Conservation (phyloP, 2,329 filamentous ascomycete species). For the Fusarium agapanthi region DNA sequence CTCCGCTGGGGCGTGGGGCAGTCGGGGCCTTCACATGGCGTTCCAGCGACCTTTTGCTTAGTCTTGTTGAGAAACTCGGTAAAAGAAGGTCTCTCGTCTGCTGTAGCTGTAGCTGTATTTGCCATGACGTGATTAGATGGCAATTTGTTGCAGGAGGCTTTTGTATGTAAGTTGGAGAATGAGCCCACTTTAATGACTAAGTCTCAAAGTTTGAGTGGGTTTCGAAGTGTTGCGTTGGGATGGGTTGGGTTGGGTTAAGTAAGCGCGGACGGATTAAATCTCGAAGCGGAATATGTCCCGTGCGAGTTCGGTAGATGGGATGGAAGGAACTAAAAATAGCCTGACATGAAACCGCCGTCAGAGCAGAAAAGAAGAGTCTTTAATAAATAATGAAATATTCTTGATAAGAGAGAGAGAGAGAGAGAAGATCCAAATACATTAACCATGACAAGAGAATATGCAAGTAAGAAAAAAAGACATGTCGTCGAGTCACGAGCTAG, state of each 20-base stretch:
- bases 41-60: slow-evolving; percentile 45
- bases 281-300: slow-evolving; percentile 5
- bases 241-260: slow-evolving; percentile 20
- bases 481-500: background rate
- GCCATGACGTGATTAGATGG: slow-evolving; percentile 6
- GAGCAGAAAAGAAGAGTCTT: background rate
- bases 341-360: background rate
- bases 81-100: slow-evolving; percentile 53
- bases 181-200: slow-evolving; percentile 21
- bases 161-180: slow-evolving; percentile 17
- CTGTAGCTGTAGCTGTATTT: background rate
- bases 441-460: background rate
- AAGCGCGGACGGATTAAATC: slow-evolving; percentile 8
- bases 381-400: background rate
- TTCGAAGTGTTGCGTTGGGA: slow-evolving; percentile 10
- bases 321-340: slow-evolving; percentile 14
- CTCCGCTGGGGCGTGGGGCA: slow-evolving; percentile 7
- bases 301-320: background rate
- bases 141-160: background rate
- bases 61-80: slow-evolving; percentile 57
- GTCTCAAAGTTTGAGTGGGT: slow-evolving; percentile 14
- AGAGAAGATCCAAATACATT: background rate
- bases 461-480: background rate
- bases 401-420: background rate
- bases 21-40: slow-evolving; percentile 15